These are phyloP conservation scores for Fraxinus paxiana DNA, from an alignment of 305 asterid genomes.

Conservation along the genomic window DNA sequence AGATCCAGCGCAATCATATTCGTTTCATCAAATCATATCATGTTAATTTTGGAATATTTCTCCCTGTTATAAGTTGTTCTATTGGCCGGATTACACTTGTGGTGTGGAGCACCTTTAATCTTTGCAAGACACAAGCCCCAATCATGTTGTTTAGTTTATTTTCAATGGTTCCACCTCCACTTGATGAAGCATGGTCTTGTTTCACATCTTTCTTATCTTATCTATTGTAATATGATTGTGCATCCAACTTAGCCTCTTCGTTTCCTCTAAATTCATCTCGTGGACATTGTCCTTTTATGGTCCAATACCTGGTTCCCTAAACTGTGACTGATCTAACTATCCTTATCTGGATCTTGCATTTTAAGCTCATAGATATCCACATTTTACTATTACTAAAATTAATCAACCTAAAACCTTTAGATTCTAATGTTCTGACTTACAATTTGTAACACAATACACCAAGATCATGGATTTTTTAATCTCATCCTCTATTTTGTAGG, in stretches of 20 bases:
- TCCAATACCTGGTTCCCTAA: background rate
- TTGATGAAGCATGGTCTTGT: background rate
- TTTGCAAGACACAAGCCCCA: background rate
- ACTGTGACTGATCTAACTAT: background rate
- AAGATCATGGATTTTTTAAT: background rate
- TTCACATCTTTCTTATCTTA: background rate
- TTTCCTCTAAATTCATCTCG: background rate
- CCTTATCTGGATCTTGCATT: background rate
- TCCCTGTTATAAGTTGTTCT: background rate
- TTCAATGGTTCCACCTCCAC: background rate
- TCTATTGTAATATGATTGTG: background rate
- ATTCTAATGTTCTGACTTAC: background rate
- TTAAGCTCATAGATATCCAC: background rate
- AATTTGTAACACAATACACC: background rate
- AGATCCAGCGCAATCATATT: background rate
- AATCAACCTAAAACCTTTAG: background rate
- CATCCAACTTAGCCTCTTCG: background rate
- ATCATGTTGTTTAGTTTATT: background rate
- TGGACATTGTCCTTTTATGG: background rate
- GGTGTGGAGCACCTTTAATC: background rate
- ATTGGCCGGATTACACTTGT: background rate
- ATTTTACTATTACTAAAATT: background rate
- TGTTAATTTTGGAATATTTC: background rate
- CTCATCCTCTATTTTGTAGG: constrained; percentile 38
- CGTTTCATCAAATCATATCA: background rate